Conservation (phyloP, 495 filamentous ascomycete species). For the Chlorociboria aeruginascens region DNA sequence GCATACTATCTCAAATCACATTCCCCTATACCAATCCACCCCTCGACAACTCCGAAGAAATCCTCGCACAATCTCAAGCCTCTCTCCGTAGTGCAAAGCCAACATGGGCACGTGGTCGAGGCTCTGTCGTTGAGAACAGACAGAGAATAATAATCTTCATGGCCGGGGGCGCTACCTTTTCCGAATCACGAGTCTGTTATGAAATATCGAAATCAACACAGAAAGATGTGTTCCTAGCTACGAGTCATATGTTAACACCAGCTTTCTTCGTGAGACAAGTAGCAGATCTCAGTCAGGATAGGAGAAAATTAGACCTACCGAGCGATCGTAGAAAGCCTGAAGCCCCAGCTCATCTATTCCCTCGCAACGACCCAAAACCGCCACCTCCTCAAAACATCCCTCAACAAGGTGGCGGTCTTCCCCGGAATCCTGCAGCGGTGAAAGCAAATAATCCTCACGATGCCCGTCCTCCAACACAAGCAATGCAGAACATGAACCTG, state of each 20-base stretch:
- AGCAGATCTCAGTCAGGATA: conserved; percentile 61
- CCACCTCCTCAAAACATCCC: conserved; percentile 14
- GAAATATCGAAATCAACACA: conserved; percentile 59
- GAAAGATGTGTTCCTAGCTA: conserved; percentile 82
- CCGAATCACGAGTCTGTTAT: conserved; percentile 80
- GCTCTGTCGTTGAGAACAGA: conserved; percentile 62
- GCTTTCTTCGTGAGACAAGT: conserved; percentile 71
- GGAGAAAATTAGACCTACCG: conserved; percentile 65
- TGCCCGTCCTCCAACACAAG: conserved; percentile 36
- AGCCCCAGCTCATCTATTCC: conserved; percentile 79
- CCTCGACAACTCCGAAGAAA: conserved; percentile 45
- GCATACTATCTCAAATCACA: conserved; percentile 50
- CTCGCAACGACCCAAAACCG: conserved; percentile 45
- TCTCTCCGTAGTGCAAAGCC: conserved; percentile 83
- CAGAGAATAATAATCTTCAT: conserved; percentile 93
- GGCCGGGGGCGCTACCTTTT: conserved; percentile 90
- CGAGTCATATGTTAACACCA: conserved; percentile 82
- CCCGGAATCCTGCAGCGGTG: not conserved
- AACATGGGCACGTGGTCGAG: conserved; percentile 80
- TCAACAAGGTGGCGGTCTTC: conserved; percentile 1
- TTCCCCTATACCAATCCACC: conserved; percentile 80
- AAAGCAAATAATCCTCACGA: too few species aligned
- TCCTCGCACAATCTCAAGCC: conserved; percentile 47
- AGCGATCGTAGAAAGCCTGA: conserved; percentile 66
- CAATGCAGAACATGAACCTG: conserved; percentile 48